These are phyloP conservation scores for Phytophthora rubi DNA, from an alignment of 352 stramenopile genomes.

Conservation along the genomic window DNA sequence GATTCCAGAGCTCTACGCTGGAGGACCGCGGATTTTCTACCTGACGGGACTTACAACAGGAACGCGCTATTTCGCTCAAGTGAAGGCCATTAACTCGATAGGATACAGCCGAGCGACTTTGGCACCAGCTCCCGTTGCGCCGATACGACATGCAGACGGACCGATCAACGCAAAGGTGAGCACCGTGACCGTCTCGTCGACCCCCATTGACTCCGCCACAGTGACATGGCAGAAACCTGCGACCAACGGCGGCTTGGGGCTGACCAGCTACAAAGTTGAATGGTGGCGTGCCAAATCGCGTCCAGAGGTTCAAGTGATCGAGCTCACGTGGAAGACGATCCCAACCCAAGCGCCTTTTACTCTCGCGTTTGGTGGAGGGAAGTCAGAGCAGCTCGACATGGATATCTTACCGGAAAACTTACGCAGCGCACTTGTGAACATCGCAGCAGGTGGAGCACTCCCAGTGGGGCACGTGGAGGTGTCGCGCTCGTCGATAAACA, in stretches of 20 bases:
- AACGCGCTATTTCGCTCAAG: conserved; percentile 86
- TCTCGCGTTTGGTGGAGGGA: conserved; percentile 81
- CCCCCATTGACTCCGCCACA: conserved; percentile 61
- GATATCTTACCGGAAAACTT: conserved; percentile 84
- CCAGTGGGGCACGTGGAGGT: conserved; percentile 61
- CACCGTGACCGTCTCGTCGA: conserved; percentile 47
- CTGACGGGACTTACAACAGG: conserved; percentile 73
- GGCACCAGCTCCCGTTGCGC: conserved; percentile 60
- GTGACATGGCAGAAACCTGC: conserved; percentile 78
- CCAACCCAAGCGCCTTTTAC: conserved; percentile 64
- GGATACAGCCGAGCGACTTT: conserved; percentile 71
- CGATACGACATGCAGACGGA: conserved; percentile 52
- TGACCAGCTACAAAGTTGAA: conserved; percentile 87
- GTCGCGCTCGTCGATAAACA: conserved; percentile 59
- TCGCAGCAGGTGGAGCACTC: conserved; percentile 48
- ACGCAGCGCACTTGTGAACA: conserved; percentile 88
- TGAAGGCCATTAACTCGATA: conserved; percentile 76
- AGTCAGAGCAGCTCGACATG: conserved; percentile 72
- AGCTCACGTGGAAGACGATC: conserved; percentile 77
- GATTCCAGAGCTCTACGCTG: conserved; percentile 60
- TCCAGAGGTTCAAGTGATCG: conserved; percentile 85
- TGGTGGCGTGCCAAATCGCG: conserved; percentile 70
- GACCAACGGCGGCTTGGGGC: conserved; percentile 55
- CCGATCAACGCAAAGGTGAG: conserved; percentile 69
- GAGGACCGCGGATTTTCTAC: conserved; percentile 73